These are phyloP conservation scores for Tephrocybe sp. DNA, from an alignment of 768 basidiomycete genomes.

Conservation along the genomic window DNA sequence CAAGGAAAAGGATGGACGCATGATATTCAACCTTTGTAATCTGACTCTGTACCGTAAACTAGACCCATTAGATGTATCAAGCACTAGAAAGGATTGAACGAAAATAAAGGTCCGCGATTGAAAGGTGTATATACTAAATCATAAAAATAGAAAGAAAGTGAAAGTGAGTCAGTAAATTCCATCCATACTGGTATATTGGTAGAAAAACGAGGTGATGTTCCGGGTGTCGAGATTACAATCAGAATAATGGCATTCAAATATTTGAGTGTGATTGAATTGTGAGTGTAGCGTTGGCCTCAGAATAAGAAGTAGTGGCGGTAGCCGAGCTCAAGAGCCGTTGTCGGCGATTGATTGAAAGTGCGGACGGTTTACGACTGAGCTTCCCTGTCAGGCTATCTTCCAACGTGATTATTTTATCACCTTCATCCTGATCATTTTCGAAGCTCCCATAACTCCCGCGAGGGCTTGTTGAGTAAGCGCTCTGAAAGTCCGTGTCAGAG, in stretches of 20 bases:
- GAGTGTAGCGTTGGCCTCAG: conserved; percentile 33
- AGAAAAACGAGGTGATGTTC: no score
- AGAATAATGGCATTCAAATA: conserved; percentile 3
- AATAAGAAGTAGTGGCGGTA: conserved; percentile 29
- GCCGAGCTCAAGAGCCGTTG: conserved; percentile 61
- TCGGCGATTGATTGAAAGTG: conserved; percentile 36
- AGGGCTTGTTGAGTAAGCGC: conserved; percentile 77
- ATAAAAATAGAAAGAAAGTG: neutral
- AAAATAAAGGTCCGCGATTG: neutral
- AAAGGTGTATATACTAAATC: neutral
- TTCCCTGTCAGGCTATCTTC: conserved; percentile 23
- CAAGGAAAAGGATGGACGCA: conserved; percentile 66
- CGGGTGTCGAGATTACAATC: no score
- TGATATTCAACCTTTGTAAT: conserved; percentile 17
- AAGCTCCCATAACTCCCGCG: conserved; percentile 62
- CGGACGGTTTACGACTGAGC: conserved; percentile 23
- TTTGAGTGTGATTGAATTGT: conserved; percentile 36
- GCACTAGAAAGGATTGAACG: neutral
- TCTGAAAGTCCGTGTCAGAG: conserved; percentile 85
- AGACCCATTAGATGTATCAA: conserved; percentile 10
- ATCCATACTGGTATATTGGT: no score
- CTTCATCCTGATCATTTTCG: conserved; percentile 27
- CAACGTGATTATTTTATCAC: conserved; percentile 15
- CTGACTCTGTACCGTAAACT: conserved; percentile 12
- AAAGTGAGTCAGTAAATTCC: conserved; percentile 4